phyloP scores from a whole-genome alignment of 192 early-diverging fungal genomes.

The Lobosporangium transversale region DNA sequence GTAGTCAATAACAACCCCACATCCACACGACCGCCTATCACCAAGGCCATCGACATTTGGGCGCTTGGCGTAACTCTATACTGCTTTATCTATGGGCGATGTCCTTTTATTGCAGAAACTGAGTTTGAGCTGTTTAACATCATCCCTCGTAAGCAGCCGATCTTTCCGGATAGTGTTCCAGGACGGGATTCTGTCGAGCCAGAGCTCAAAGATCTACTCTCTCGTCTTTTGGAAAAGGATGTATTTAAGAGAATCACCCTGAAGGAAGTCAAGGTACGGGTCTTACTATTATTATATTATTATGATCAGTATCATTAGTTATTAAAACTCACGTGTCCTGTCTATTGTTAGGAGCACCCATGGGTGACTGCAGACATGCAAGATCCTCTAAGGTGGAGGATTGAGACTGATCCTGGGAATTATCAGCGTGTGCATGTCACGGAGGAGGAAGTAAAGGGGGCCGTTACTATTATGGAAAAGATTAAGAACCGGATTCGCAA shows the following conservation, averaged over 20 bases:
- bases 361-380: slow-evolving; percentile 86
- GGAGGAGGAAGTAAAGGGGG: slow-evolving; percentile 81
- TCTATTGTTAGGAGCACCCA: slow-evolving; percentile 70
- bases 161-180: slow-evolving; percentile 64
- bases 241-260: slow-evolving; percentile 84
- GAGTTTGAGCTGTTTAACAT: slow-evolving; percentile 97
- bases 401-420: slow-evolving; percentile 78
- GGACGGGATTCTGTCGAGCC: slow-evolving; percentile 60
- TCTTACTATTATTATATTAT: not conserved
- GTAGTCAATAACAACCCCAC: slow-evolving; percentile 5
- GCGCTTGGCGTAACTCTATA: slow-evolving; percentile 98
- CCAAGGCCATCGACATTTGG: slow-evolving; percentile 96
- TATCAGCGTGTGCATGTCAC: slow-evolving; percentile 79
- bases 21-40: slow-evolving; percentile 61
- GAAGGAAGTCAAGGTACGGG: slow-evolving; percentile 79
- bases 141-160: slow-evolving; percentile 77
- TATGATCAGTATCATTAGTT: not conserved
- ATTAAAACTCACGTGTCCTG: too few species aligned
- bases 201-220: slow-evolving; percentile 78
- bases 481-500: slow-evolving; percentile 57
- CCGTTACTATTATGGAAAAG: slow-evolving; percentile 72
- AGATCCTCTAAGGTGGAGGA: slow-evolving; percentile 75
- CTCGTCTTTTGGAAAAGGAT: slow-evolving; percentile 86
- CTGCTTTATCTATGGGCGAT: slow-evolving; percentile 90
- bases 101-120: slow-evolving; percentile 94